Evolutionary conservation across 2,329 filamentous ascomycete species (phyloP).

Genomic region (Zalaria obscura): DNA sequence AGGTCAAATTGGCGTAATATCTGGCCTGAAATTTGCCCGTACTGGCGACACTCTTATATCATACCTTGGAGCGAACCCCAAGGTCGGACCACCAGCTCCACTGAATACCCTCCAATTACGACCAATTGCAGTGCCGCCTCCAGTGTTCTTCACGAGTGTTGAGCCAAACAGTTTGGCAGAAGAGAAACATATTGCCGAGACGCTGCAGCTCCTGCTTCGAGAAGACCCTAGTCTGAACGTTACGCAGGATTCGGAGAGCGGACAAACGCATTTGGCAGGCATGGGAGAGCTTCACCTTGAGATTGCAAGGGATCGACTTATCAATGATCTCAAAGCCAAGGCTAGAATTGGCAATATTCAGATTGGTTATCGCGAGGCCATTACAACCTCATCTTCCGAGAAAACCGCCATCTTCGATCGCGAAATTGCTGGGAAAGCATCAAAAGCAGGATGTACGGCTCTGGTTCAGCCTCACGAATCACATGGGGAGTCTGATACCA

Average conservation of each 20-base stretch:
- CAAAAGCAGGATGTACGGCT: constrained; percentile 63
- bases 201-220: constrained; percentile 62
- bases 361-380: constrained; percentile 84
- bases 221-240: constrained; percentile 90
- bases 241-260: constrained; percentile 73
- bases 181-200: constrained; percentile 64
- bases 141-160: constrained; percentile 92
- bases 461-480: constrained; percentile 42
- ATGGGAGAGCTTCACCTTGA: constrained; percentile 96
- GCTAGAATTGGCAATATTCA: constrained; percentile 78
- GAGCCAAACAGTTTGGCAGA: constrained; percentile 67
- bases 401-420: constrained; percentile 59
- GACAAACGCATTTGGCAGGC: constrained; percentile 82
- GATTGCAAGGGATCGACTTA: constrained; percentile 75
- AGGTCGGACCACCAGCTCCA: constrained; percentile 50
- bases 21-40: constrained; percentile 76
- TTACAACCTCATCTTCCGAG: constrained; percentile 42
- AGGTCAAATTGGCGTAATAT: constrained; percentile 88
- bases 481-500: constrained; percentile 11
- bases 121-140: constrained; percentile 78
- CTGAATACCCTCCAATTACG: constrained; percentile 68
- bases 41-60: constrained; percentile 86
- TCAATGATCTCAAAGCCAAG: constrained; percentile 79
- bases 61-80: constrained; percentile 47
- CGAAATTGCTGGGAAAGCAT: constrained; percentile 63